These are phyloP conservation scores for Rhododendron henanense DNA, from an alignment of 148 eudicot genomes.

Conservation along the genomic window DNA sequence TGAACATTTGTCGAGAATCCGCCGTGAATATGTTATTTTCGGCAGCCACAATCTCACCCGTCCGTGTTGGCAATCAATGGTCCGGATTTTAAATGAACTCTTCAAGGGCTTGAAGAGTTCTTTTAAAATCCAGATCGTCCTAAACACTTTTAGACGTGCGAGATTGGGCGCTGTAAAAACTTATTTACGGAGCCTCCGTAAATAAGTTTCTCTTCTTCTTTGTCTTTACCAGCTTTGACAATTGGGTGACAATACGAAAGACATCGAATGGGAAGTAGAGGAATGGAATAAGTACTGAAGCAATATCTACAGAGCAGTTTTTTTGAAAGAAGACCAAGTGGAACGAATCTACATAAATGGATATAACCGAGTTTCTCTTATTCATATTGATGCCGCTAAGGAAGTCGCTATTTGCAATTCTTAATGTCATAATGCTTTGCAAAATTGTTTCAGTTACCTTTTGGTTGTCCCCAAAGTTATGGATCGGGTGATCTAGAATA, in stretches of 20 bases:
- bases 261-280: background rate
- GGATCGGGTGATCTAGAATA: background rate
- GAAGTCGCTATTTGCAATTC: background rate
- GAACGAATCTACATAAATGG: background rate
- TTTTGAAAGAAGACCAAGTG: background rate
- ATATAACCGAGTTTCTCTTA: background rate
- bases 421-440: background rate
- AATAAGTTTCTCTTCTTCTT: background rate
- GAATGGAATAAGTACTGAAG: background rate
- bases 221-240: background rate
- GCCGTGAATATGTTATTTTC: too few species aligned
- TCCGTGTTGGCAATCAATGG: too few species aligned
- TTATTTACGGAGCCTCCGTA: too few species aligned
- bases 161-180: too few species aligned
- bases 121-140: too few species aligned
- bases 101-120: too few species aligned
- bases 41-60: too few species aligned
- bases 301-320: background rate
- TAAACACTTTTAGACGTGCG: too few species aligned
- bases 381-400: background rate
- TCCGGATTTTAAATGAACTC: too few species aligned
- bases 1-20: background rate
- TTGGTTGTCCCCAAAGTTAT: background rate
- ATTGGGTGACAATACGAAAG: background rate
- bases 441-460: background rate